Evolutionary conservation across 108 stramenopile genomes (phyloP).

Genomic region (Nitzschia inconspicua): DNA sequence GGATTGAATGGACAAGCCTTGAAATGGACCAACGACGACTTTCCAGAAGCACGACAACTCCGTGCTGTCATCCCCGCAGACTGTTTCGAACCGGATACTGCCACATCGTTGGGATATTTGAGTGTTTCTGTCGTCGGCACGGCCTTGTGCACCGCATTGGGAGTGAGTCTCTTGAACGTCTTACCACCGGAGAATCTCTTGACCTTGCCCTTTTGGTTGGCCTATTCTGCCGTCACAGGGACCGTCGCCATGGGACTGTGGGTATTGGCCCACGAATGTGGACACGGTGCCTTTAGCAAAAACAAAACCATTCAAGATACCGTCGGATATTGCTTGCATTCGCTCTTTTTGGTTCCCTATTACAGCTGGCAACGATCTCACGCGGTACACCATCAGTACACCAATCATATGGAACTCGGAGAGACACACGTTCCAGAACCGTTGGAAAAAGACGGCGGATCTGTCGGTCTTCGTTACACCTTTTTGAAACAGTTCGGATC

Average conservation of each 20-base stretch:
- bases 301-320: slow-evolving; percentile 85
- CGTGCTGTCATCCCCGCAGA: slow-evolving; percentile 82
- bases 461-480: slow-evolving; percentile 31
- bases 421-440: slow-evolving; percentile 89
- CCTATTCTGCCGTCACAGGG: slow-evolving; percentile 74
- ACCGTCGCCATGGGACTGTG: slow-evolving; percentile 95
- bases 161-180: slow-evolving; percentile 44
- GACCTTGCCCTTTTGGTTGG: slow-evolving; percentile 70
- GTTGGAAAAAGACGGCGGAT: slow-evolving; percentile 30
- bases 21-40: slow-evolving; percentile 45
- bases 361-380: slow-evolving; percentile 93
- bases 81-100: slow-evolving; percentile 88
- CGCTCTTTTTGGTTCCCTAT: slow-evolving; percentile 94
- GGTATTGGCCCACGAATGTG: slow-evolving; percentile 98
- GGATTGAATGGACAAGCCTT: slow-evolving; percentile 75
- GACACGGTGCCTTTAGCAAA: slow-evolving; percentile 94
- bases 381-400: slow-evolving; percentile 96
- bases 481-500: slow-evolving; percentile 54
- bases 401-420: slow-evolving; percentile 92
- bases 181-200: slow-evolving; percentile 59
- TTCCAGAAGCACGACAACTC: slow-evolving; percentile 51
- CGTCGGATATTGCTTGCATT: slow-evolving; percentile 89
- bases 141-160: slow-evolving; percentile 69
- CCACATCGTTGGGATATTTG: slow-evolving; percentile 64
- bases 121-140: slow-evolving; percentile 74